Conservation (phyloP, 2,329 filamentous ascomycete genomes). For the Alternaria incomplexa region DNA sequence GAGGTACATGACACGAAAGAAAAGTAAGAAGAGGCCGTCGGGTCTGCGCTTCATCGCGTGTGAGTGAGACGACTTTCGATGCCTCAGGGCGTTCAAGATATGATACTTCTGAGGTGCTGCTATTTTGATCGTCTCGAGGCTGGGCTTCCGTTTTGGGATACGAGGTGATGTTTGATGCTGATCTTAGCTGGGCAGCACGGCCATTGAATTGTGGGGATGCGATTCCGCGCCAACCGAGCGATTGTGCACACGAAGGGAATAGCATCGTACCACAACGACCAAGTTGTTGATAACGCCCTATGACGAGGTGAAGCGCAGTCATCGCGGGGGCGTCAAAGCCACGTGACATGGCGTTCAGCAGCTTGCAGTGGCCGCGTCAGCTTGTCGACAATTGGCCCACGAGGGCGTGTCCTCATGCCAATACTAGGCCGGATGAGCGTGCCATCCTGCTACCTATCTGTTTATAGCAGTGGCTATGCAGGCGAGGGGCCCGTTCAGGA, state of each 20-base stretch:
- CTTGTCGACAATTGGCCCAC: neutral
- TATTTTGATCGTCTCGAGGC: conserved; percentile 1
- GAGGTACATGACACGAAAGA: conserved; percentile 20
- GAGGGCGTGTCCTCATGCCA: neutral
- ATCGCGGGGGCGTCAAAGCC: neutral
- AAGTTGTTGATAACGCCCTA: neutral
- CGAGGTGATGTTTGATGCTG: conserved; percentile 5
- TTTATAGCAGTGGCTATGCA: neutral
- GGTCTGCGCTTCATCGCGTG: conserved; percentile 7
- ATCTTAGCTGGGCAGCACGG: conserved; percentile 6
- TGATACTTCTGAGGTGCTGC: neutral
- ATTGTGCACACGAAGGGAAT: neutral
- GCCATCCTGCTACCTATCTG: neutral
- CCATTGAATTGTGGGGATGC: conserved; percentile 5
- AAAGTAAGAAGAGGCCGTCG: conserved; percentile 17
- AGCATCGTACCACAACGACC: neutral
- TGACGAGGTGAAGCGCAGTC: neutral
- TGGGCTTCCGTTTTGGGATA: neutral
- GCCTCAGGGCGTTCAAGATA: neutral
- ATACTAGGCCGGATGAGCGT: neutral
- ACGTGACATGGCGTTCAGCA: conserved; percentile 11
- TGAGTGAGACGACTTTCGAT: neutral
- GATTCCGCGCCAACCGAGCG: neutral
- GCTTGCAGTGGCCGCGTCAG: conserved; percentile 3
- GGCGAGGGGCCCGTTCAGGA: neutral